phyloP scores from a whole-genome alignment of 2,329 filamentous ascomycete genomes.

The Trichoderma harzianum region DNA sequence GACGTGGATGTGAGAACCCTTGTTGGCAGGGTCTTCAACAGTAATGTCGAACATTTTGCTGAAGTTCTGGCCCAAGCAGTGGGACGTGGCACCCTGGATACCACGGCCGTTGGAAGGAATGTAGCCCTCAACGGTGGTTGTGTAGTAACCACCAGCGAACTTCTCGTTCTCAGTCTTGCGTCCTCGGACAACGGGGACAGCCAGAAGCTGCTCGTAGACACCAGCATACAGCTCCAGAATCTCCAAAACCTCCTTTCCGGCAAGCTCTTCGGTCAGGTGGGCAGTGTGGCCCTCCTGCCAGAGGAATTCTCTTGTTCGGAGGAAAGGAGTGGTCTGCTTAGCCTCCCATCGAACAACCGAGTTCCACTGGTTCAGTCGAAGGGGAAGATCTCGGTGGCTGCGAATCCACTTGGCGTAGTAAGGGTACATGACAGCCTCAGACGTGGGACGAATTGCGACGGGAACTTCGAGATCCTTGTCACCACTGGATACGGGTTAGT shows the following conservation, averaged over 20 bases:
- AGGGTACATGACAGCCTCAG: constrained; percentile 84
- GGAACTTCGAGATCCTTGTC: constrained; percentile 87
- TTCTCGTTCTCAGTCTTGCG: constrained; percentile 97
- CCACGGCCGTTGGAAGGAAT: constrained; percentile 93
- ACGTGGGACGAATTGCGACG: constrained; percentile 65
- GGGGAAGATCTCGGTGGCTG: constrained; percentile 88
- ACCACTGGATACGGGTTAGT: constrained; percentile 52
- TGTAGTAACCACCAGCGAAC: constrained; percentile 95
- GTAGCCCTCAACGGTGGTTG: constrained; percentile 94
- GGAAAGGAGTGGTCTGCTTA: constrained; percentile 84
- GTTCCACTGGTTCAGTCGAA: constrained; percentile 98
- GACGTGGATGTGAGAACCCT: constrained; percentile 76
- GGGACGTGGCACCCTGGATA: constrained; percentile 93
- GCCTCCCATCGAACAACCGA: constrained; percentile 91
- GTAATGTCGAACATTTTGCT: constrained; percentile 99
- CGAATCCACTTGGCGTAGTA: constrained; percentile 98
- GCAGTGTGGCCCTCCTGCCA: constrained; percentile 97
- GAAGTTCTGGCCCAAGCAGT: constrained; percentile 96
- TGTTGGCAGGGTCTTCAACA: constrained; percentile 84
- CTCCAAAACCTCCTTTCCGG: constrained; percentile 81
- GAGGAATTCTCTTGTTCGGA: constrained; percentile 89
- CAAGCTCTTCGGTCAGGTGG: constrained; percentile 78
- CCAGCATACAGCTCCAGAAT: constrained; percentile 91
- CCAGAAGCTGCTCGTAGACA: constrained; percentile 90
- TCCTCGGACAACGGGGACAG: constrained; percentile 90